Evolutionary conservation across 257 asterid genomes (phyloP).

Genomic region (Solanum lycopersicoides): DNA sequence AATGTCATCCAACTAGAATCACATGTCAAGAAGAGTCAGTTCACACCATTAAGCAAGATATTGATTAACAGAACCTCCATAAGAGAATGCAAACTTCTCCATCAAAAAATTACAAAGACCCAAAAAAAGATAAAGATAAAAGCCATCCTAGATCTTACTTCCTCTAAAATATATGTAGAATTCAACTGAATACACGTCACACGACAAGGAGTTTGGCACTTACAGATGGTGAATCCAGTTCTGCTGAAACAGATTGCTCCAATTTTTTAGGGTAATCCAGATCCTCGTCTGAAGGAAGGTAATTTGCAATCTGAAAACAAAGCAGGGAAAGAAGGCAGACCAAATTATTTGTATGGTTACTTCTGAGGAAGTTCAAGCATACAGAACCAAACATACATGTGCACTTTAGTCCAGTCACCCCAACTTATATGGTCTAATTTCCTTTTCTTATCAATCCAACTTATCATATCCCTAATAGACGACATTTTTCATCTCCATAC

Average conservation of each 20-base stretch:
- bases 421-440: neutral
- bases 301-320: slow-evolving; percentile 74
- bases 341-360: neutral
- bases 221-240: slow-evolving; percentile 55
- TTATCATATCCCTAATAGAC: neutral
- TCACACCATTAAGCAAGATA: neutral
- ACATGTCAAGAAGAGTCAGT: neutral
- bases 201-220: slow-evolving; percentile 16
- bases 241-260: slow-evolving; percentile 51
- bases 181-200: neutral
- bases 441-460: neutral
- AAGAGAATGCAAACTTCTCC: neutral
- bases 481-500: neutral
- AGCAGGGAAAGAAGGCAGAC: neutral
- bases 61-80: neutral
- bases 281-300: slow-evolving; percentile 79
- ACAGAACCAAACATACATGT: neutral
- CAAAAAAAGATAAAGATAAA: neutral
- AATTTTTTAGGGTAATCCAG: slow-evolving; percentile 83
- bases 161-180: neutral
- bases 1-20: neutral
- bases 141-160: neutral
- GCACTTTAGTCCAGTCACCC: neutral
- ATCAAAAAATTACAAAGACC: neutral
- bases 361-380: neutral